Evolutionary conservation across 192 early-diverging fungal species (phyloP), one percentile per base, ranked within the genome.

Genomic region (Endogone sp.): DNA sequence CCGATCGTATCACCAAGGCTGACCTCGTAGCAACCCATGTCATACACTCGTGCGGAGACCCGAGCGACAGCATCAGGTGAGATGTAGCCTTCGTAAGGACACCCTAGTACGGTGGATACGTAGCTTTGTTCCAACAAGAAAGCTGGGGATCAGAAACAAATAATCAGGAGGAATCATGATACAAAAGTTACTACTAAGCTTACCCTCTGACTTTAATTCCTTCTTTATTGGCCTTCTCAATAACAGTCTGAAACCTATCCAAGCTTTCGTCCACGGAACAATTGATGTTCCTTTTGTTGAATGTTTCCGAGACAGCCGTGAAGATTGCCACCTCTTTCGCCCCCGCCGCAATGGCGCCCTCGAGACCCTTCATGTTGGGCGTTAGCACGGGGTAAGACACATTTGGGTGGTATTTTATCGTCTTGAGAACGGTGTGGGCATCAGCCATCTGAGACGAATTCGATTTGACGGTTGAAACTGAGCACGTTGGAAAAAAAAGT

Each of bases 1-100:
- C 97, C 97, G 73, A 97, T 99, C 9, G 97, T 99, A 71, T 99
- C 97, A 20, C 94, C 95, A 28, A 99, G 80, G 23, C 93, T 94
- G 24, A 99, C 94, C 74, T 99, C 97, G 70, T 97, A 96, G 79
- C 97, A 99, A 26, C 97, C 97, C 86, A 96, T 90, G 20, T 93
- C 91, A 21, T 85, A 76, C 63, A 99, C 72, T 22, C 81, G 79
- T 56, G 90, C 83, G 1, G 94, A 81, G 3, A 96, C 89, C 4
- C 75, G 67, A 2, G 93, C 92, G 2, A 93, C 94, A 4, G 81
- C 84, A 31, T 72, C 62, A 0, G 95, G 90, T 8, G 84, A 78
- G 21, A 97, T 81, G 27, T 74, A 71, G 16, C 95, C 95, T 69
- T 95, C 91, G 75, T 96, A 99, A 2, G 97, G 97, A 63, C 97